Conservation (phyloP, 1,284 basidiomycete species). For the Neotropicomus parvogracilis region DNA sequence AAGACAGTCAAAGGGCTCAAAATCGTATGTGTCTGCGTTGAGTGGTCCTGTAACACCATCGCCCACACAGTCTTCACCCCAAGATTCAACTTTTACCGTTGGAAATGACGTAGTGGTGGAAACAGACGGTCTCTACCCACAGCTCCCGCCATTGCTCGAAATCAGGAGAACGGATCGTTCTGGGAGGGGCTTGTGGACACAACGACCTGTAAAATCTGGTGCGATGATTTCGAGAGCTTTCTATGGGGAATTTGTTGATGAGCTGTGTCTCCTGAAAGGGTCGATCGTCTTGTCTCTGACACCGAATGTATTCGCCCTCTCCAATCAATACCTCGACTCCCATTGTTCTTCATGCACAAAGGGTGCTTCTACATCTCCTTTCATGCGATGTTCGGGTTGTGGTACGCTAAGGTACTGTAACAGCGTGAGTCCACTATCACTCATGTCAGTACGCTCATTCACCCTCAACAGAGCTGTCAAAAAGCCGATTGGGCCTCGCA, state of each 20-base stretch:
- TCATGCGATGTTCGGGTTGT: conserved; percentile 73
- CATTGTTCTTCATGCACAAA: conserved; percentile 71
- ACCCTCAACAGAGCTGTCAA: conserved; percentile 62
- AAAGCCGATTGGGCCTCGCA: conserved; percentile 73
- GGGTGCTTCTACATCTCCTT: conserved; percentile 31
- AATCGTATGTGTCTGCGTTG: conserved; percentile 31
- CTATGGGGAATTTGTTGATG: conserved; percentile 2
- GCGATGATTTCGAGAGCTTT: conserved; percentile 4
- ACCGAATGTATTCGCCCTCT: conserved; percentile 66
- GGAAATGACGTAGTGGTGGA: conserved; percentile 2
- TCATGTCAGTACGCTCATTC: neutral
- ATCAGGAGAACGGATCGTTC: conserved; percentile 28
- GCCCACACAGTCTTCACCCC: conserved; percentile 13
- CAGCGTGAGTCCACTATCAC: conserved; percentile 39
- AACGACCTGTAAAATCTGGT: conserved; percentile 38
- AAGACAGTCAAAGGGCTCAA: conserved; percentile 26
- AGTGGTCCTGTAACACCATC: conserved; percentile 21
- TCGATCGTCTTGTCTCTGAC: conserved; percentile 50
- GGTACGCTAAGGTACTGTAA: conserved; percentile 71
- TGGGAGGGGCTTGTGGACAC: conserved; percentile 44
- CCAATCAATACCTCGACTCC: conserved; percentile 54
- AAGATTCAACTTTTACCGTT: conserved; percentile 13
- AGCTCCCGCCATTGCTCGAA: conserved; percentile 32
- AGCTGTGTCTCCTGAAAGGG: conserved; percentile 42
- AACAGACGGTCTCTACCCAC: conserved; percentile 19